Conservation (phyloP, 352 stramenopile genomes). For the Pythium myriotylum region DNA sequence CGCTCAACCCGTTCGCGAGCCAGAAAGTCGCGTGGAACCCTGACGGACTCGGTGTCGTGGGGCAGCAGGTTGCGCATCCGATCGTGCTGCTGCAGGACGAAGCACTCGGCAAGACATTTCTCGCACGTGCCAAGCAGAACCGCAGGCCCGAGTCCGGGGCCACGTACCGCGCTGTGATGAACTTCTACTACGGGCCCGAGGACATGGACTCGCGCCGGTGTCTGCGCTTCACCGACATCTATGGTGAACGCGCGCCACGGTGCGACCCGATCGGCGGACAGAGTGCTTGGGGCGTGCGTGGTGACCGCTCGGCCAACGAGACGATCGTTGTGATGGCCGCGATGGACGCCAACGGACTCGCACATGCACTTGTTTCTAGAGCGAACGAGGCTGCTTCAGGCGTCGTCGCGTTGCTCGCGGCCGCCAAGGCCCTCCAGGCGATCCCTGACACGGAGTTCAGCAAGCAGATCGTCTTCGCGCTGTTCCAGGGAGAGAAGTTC, state of each 20-base stretch:
- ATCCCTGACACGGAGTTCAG: constrained; percentile 64
- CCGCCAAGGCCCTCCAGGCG: constrained; percentile 64
- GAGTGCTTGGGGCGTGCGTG: constrained; percentile 67
- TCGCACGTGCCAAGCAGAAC: constrained; percentile 63
- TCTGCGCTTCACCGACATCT: constrained; percentile 75
- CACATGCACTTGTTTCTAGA: constrained; percentile 70
- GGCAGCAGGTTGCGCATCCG: constrained; percentile 50
- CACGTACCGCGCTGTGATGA: constrained; percentile 80
- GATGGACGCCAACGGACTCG: constrained; percentile 79
- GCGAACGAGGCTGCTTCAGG: constrained; percentile 77
- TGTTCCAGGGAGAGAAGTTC: constrained; percentile 81
- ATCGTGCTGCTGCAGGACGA: constrained; percentile 66
- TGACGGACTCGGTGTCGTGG: constrained; percentile 48
- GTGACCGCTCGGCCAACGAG: constrained; percentile 48
- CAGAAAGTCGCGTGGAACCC: constrained; percentile 70
- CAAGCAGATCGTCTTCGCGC: constrained; percentile 81
- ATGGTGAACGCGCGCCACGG: constrained; percentile 57
- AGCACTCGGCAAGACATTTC: constrained; percentile 40
- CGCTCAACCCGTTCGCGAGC: constrained; percentile 68
- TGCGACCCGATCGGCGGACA: constrained; percentile 83
- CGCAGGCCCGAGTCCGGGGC: constrained; percentile 37
- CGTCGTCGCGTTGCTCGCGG: constrained; percentile 74
- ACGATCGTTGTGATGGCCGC: constrained; percentile 73
- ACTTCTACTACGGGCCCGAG: constrained; percentile 82
- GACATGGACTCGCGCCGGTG: constrained; percentile 76